Base-by-base conservation (phyloP, 805 yeast species). In the Kodamaea restingae region DNA sequence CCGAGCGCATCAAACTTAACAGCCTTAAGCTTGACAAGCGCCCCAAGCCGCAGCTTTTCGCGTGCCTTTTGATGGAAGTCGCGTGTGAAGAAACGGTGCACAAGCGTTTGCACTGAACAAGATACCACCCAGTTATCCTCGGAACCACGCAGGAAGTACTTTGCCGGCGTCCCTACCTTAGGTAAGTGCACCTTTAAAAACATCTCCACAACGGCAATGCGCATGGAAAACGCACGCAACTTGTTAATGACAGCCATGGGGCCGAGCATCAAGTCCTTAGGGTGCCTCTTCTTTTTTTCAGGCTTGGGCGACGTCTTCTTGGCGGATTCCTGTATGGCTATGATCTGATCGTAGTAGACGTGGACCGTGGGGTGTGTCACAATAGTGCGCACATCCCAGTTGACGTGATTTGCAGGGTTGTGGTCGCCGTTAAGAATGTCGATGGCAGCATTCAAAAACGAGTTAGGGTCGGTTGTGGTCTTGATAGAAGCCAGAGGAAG, bases 281-380 rank as follows among this genome's bases (percentile, higher is more conserved):
- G 31, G 14, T 27, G 38, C 3, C 28, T 15, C 26, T 15, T 3
- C 17, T 35, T 30, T 10, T 26, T 17, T 10, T 25, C 12, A 15
- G 32, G 31, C 18, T 26, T 25, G 25, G 35, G 29, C n/a, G 33
- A 15, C 5, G 33, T 36, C 18, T 18, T 10, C n/a, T 35, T 26
- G 11, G 26, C 32, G 20, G 32, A 32, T 28, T 22, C 18, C 25
- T 25, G 21, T 31, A 17, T 22, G 4, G 40, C 35, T n/a, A 4
- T 26, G 11, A 64, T 38, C 43, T 69, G 73, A 42, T 68, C 73
- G 26, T 61, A 60, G 42, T 61, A 68, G 20, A 67, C 41, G 40
- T 60, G 61, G 18, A 69, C 36, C 2, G 55, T 54, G 2, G 73
- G 72, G 32, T 55, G 55, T 1, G 71, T 60, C 17, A 68, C 36